A percentile compares a stretch with the other conserved stretches of the same genome.
Evolutionary conservation across 2,329 filamentous ascomycete genomes (phyloP).

Genomic region (Aschersonia sp.): DNA sequence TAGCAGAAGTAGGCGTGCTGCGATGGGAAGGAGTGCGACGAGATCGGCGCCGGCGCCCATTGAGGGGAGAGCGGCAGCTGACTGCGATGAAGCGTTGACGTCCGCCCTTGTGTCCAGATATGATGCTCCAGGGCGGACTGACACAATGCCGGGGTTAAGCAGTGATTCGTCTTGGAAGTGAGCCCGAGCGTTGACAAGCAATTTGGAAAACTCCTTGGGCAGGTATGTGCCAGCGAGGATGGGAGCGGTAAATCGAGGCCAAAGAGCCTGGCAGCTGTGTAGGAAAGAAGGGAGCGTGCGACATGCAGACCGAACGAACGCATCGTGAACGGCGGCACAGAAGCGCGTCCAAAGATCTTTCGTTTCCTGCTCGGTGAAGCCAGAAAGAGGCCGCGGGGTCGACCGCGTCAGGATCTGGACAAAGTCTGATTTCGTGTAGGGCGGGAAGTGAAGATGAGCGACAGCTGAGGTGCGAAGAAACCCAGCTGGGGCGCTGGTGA

Average conservation of each 20-base stretch:
- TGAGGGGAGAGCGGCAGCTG: neutral
- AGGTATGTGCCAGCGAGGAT: slow-evolving; percentile 58
- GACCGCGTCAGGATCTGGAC: slow-evolving; percentile 57
- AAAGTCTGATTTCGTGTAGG: slow-evolving; percentile 70
- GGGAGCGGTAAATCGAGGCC: slow-evolving; percentile 72
- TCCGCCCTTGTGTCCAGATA: neutral
- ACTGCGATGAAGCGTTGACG: neutral
- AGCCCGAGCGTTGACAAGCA: slow-evolving; percentile 56
- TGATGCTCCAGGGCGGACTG: slow-evolving; percentile 9
- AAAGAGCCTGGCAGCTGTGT: slow-evolving; percentile 57
- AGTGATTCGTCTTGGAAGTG: slow-evolving; percentile 62
- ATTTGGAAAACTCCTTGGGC: slow-evolving; percentile 68
- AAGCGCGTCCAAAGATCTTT: slow-evolving; percentile 67
- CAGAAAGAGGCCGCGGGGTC: slow-evolving; percentile 28
- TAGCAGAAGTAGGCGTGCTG: slow-evolving; percentile 58
- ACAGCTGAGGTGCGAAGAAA: slow-evolving; percentile 56
- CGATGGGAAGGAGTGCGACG: slow-evolving; percentile 49
- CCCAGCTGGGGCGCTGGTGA: slow-evolving; percentile 54
- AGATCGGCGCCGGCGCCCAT: slow-evolving; percentile 24
- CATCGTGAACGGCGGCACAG: slow-evolving; percentile 72
- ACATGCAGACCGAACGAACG: slow-evolving; percentile 65
- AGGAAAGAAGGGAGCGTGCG: slow-evolving; percentile 64
- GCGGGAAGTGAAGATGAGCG: slow-evolving; percentile 67
- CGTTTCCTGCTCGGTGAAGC: slow-evolving; percentile 39
- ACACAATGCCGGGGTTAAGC: slow-evolving; percentile 49